These are phyloP conservation scores for Microdochium nivale DNA, from an alignment of 2,329 filamentous ascomycete genomes.

Conservation along the genomic window DNA sequence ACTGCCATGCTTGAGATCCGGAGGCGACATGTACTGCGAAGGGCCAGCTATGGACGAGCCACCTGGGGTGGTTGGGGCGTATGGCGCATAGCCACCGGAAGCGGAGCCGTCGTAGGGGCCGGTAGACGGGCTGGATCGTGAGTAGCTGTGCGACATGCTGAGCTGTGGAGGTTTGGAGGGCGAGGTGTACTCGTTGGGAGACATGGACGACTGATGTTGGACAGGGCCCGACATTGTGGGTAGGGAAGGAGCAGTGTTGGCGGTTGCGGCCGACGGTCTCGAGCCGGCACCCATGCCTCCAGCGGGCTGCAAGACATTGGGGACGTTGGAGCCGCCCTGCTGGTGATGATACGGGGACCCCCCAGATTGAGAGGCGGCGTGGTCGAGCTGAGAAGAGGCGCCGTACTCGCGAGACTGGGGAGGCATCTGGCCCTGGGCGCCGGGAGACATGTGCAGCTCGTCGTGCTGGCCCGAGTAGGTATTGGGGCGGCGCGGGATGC, in stretches of 20 bases:
- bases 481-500: not conserved
- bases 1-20: constrained; percentile 45
- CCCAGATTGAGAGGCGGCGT: not conserved
- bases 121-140: constrained; percentile 73
- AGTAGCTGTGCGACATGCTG: constrained; percentile 65
- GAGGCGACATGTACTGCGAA: constrained; percentile 57
- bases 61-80: constrained; percentile 57
- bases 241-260: constrained; percentile 35
- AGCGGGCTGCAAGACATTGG: constrained; percentile 47
- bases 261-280: constrained; percentile 27
- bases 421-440: constrained; percentile 16
- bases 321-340: constrained; percentile 34
- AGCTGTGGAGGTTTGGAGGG: constrained; percentile 59
- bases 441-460: constrained; percentile 33
- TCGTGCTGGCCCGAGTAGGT: not conserved
- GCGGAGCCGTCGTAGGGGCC: constrained; percentile 43
- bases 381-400: constrained; percentile 36
- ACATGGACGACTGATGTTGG: constrained; percentile 14
- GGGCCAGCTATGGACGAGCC: constrained; percentile 33
- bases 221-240: constrained; percentile 36
- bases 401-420: constrained; percentile 29
- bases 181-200: constrained; percentile 27
- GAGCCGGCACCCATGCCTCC: constrained; percentile 31
- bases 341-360: constrained; percentile 29
- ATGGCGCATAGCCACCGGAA: constrained; percentile 44